These are phyloP conservation scores for Metrosideros polymorpha DNA, from an alignment of 441 rosid species.

Conservation along the genomic window DNA sequence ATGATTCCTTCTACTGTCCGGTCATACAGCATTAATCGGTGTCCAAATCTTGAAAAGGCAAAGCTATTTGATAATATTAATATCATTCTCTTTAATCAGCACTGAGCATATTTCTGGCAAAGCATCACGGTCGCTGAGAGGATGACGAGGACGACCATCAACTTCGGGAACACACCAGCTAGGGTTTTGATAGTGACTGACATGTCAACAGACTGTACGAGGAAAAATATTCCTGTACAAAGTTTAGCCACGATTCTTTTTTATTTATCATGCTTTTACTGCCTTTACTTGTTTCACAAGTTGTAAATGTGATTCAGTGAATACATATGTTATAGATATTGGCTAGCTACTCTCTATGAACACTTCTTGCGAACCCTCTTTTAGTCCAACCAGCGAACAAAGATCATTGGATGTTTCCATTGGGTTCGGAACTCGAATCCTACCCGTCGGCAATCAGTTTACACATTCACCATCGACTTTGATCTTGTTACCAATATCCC, in stretches of 20 bases:
- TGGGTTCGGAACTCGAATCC: not conserved
- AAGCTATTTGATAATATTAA: not conserved
- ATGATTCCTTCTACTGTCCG: not conserved
- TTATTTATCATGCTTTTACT: not conserved
- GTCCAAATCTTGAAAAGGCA: not conserved
- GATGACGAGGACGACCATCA: not conserved
- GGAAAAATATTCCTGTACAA: not conserved
- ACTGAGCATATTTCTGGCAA: not conserved
- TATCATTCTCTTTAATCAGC: not conserved
- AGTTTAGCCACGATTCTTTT: not conserved
- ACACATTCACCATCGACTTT: not conserved
- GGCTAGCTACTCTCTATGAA: not conserved
- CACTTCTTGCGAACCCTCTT: not conserved
- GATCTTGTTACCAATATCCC: not conserved
- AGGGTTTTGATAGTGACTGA: not conserved
- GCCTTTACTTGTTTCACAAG: not conserved
- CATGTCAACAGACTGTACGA: not conserved
- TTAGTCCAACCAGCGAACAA: not conserved
- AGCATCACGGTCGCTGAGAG: not conserved
- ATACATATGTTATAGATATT: not conserved
- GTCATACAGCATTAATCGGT: not conserved
- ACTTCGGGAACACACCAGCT: not conserved
- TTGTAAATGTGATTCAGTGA: not conserved
- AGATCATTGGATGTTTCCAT: not conserved
- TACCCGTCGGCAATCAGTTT: not conserved